Base-by-base conservation (phyloP, 345 rosid genomes). In the Lepidium didymum region DNA sequence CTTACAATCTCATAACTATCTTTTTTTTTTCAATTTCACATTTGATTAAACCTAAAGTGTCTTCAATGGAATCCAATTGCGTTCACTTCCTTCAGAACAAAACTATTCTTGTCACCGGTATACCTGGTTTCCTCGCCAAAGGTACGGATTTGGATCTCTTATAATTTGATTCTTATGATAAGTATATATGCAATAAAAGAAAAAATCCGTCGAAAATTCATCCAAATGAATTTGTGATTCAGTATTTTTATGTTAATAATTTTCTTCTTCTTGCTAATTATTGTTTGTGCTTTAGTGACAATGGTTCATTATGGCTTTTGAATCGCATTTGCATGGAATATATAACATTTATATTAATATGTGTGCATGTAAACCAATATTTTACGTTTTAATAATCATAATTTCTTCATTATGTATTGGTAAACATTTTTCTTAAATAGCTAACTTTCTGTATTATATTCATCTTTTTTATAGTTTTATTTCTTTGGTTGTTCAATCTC, bases 51-150 rank as follows among this genome's bases (percentile, higher is more conserved):
- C 33, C 5, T 40, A 7, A 15, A 38, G 42, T 60, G 6, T 60
- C 58, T 72, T 8, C 54, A 21, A 73, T 73, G 77, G 72, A 65
- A 16, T 10, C 67, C 10, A 73, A 6, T 13, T 58, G 57, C 38
- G 23, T 73, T 15, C 25, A 58, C 1, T 73, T 73, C 37, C 54
- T 73, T 15, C 15, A 66, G 8, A 51, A 66, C 62, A 73, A 73
- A 61, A 66, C 72, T 1, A 66, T 74, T 16, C 57, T 74, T 6
- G 69, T 74, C 62, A 74, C 74, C 11, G 78, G 78, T 1, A 59
- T 31, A 61, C 56, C 78, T 2, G 78, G 78, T 36, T 74, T 68
- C 44, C 73, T 74, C 19, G 78, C 78, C 42, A 74, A 74, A 54
- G 73, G 78, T 74, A 68, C 41, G 1, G 0, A 19, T 10, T 51